Percentiles rank a stretch among this genome's conserved stretches.
Evolutionary conservation across 768 basidiomycete species (phyloP).

Genomic region (Scleroderma bovista): DNA sequence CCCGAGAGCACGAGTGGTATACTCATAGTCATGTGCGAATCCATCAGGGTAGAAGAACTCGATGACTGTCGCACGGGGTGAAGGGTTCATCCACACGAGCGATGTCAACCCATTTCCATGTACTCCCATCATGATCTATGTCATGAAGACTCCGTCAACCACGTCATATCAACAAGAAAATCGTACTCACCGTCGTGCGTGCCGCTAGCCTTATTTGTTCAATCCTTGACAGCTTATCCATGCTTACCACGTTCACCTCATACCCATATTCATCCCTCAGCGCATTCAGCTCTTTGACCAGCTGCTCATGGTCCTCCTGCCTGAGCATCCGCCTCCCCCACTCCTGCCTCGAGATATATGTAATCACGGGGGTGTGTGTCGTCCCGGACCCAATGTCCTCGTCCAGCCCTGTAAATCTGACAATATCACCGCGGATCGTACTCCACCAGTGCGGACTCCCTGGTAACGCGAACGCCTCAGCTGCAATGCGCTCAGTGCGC

Average conservation of each 20-base stretch:
- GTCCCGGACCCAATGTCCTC: conserved; percentile 40
- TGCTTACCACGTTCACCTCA: conserved; percentile 83
- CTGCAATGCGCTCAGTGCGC: conserved; percentile 71
- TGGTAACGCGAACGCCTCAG: conserved; percentile 67
- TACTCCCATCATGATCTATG: conserved; percentile 91
- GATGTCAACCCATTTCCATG: conserved; percentile 90
- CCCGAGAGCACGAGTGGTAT: conserved; percentile 73
- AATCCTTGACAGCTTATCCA: conserved; percentile 72
- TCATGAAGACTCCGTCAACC: neutral
- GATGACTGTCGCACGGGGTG: conserved; percentile 77
- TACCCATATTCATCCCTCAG: conserved; percentile 68
- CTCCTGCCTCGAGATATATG: conserved; percentile 84
- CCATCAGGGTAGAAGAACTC: conserved; percentile 87
- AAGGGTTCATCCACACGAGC: conserved; percentile 89
- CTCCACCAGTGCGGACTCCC: conserved; percentile 84
- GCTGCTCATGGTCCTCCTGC: conserved; percentile 66
- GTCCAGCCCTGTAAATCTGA: conserved; percentile 62
- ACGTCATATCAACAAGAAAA: neutral
- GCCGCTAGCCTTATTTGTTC: conserved; percentile 81
- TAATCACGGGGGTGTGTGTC: conserved; percentile 65
- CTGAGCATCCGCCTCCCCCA: conserved; percentile 86
- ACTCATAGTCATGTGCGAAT: conserved; percentile 85
- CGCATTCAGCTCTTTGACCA: conserved; percentile 69
- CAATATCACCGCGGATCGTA: conserved; percentile 65
- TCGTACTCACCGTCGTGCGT: conserved; percentile 68